phyloP scores from a whole-genome alignment of 768 basidiomycete species.

The Pleurotus eryngii region DNA sequence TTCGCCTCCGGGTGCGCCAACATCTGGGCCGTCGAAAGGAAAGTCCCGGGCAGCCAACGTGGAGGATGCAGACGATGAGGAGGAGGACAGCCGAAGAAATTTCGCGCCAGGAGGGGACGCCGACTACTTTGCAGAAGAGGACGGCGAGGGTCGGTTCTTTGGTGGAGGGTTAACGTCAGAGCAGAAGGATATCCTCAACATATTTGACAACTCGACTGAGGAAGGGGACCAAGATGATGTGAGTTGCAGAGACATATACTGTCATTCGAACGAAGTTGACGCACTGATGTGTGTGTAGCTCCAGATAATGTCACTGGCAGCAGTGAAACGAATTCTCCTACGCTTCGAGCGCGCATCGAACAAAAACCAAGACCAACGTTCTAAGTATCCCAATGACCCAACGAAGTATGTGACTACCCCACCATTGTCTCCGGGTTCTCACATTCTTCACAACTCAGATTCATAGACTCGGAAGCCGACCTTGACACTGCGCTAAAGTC shows the following conservation, averaged over 20 bases:
- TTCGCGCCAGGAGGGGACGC: slow-evolving; percentile 88
- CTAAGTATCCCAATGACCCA: slow-evolving; percentile 92
- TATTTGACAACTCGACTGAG: slow-evolving; percentile 77
- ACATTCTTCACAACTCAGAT: slow-evolving; percentile 44
- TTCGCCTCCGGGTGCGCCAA: slow-evolving; percentile 9
- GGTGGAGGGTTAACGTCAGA: slow-evolving; percentile 90
- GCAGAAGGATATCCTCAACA: slow-evolving; percentile 94
- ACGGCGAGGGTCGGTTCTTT: slow-evolving; percentile 89
- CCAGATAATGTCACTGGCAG: slow-evolving; percentile 65
- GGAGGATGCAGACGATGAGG: slow-evolving; percentile 60
- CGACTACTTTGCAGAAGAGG: slow-evolving; percentile 88
- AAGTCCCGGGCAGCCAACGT: slow-evolving; percentile 47
- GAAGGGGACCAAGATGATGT: slow-evolving; percentile 69
- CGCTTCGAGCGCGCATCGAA: slow-evolving; percentile 85
- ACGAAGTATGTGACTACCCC: slow-evolving; percentile 55
- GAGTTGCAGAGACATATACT: slow-evolving; percentile 23
- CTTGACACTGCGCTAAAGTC: slow-evolving; percentile 85
- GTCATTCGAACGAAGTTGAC: too few relatives aligned
- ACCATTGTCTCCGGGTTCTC: slow-evolving; percentile 1
- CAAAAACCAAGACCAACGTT: slow-evolving; percentile 95
- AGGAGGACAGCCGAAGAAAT: slow-evolving; percentile 35
- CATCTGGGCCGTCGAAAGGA: slow-evolving; percentile 16
- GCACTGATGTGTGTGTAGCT: slow-evolving; percentile 34
- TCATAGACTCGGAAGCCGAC: slow-evolving; percentile 98
- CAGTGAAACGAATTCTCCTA: slow-evolving; percentile 70